Base-by-base conservation (phyloP, 2,329 filamentous ascomycete species). In the Botrytis hyacinthi region DNA sequence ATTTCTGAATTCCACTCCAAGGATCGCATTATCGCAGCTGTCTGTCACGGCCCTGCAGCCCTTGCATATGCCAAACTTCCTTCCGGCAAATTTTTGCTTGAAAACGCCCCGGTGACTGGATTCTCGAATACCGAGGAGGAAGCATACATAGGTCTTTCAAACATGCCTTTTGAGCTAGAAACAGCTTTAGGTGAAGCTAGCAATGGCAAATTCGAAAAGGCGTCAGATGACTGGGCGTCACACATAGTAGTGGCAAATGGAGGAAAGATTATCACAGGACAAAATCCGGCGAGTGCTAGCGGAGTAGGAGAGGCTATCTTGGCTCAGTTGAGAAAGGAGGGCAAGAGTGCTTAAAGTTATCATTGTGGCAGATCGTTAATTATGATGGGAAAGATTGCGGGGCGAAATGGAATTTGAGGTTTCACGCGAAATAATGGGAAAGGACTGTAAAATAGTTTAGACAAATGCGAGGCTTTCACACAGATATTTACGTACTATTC, bases 21-120 rank as follows among this genome's bases (percentile, higher is more conserved):
- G 4, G 87, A 86, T 75, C 92, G 92, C 84, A 84, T 89, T 72
- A 86, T 93, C 22, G 84, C 88, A 0, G 89, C 91, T 5, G 90
- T 93, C 63, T 93, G 91, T 84, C 91, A 93, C 82, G 91, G 90
- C 9, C 89, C 91, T 3, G 87, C 87, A 5, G 91, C 87, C 20
- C 84, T 93, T 26, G 84, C 86, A 67, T 86, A 90, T 76, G 90
- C 46, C 20, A 87, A 85, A 78, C 78, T 85, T 32, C 76, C 82
- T 8, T 83, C 86, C 74, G 89, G 88, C 48, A 82, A 84, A 75
- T 84, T 84, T 69, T 82, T 92, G 16, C 81, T 92, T 57, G 82
- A 85, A 68, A 89, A 87, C 62, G 86, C 86, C 79, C 82, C 85
- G 63, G 88, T 89, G 37, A 91, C 89, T 0, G 90, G 87, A 16